Evolutionary conservation across 108 stramenopile species (phyloP).

Genomic region (Skeletonema grethae): DNA sequence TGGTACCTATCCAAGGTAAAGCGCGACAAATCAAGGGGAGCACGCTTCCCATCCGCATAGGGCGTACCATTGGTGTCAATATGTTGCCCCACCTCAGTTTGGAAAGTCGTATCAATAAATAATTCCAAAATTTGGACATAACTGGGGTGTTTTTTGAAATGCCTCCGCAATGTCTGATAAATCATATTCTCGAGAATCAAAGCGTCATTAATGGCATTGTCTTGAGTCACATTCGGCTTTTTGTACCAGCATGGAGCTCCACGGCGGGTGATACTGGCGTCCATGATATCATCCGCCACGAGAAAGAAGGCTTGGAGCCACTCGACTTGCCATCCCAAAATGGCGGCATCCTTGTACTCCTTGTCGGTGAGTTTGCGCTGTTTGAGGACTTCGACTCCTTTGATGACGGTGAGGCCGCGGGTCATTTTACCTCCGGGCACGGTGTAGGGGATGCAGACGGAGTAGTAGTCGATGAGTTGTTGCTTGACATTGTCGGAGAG

Average conservation of each 20-base stretch:
- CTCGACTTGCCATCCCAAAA: slow-evolving; percentile 96
- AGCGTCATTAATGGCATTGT: slow-evolving; percentile 96
- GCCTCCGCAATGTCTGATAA: slow-evolving; percentile 80
- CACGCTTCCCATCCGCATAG: slow-evolving; percentile 54
- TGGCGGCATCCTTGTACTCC: slow-evolving; percentile 58
- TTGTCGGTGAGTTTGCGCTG: slow-evolving; percentile 48
- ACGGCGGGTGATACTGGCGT: slow-evolving; percentile 94
- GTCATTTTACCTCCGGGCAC: slow-evolving; percentile 96
- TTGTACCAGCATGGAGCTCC: slow-evolving; percentile 98
- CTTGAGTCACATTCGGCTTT: slow-evolving; percentile 62
- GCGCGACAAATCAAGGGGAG: slow-evolving; percentile 67
- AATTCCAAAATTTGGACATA: slow-evolving; percentile 83
- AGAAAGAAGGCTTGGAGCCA: slow-evolving; percentile 98
- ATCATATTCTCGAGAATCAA: slow-evolving; percentile 94
- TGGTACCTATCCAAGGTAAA: slow-evolving; percentile 88
- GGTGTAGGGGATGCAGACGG: slow-evolving; percentile 88
- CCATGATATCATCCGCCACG: slow-evolving; percentile 99
- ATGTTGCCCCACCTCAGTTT: slow-evolving; percentile 98
- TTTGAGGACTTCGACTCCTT: slow-evolving; percentile 58
- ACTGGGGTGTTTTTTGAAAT: slow-evolving; percentile 79
- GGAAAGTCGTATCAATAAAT: slow-evolving; percentile 83
- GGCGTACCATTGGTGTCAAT: slow-evolving; percentile 82
- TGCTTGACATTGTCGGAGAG: slow-evolving; percentile 51
- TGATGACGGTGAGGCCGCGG: slow-evolving; percentile 86
- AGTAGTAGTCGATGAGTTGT: slow-evolving; percentile 62